Evolutionary conservation across 495 filamentous ascomycete genomes (phyloP).

Genomic region (Aspergillus egyptiacus): DNA sequence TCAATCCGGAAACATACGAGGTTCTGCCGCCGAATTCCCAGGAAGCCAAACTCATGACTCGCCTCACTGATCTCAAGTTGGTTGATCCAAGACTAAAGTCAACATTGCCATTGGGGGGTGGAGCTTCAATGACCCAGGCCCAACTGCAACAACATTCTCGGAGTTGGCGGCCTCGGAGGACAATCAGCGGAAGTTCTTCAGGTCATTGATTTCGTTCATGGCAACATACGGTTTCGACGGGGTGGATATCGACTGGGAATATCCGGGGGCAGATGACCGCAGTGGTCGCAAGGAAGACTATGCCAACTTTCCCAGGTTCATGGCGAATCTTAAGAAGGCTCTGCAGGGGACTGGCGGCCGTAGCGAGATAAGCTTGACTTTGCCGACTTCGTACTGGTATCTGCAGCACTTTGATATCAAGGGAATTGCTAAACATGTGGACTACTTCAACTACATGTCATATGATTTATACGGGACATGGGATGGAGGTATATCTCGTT

Average conservation of each 20-base stretch:
- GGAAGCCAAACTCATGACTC: slow-evolving; percentile 19
- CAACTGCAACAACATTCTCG: slow-evolving; percentile 23
- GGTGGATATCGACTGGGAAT: slow-evolving; percentile 55
- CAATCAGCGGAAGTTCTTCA: slow-evolving; percentile 41
- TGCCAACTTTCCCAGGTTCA: slow-evolving; percentile 35
- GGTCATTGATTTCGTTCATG: slow-evolving; percentile 38
- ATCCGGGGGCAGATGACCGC: slow-evolving; percentile 36
- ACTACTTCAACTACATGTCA: slow-evolving; percentile 46
- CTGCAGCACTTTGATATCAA: slow-evolving; percentile 36
- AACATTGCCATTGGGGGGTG: slow-evolving; percentile 44
- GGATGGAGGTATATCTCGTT: too few species aligned
- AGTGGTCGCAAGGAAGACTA: slow-evolving; percentile 33
- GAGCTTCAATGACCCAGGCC: slow-evolving; percentile 30
- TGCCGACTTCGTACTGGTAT: slow-evolving; percentile 35
- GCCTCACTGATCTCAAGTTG: slow-evolving; percentile 31
- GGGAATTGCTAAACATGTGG: slow-evolving; percentile 32
- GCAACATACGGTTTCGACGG: slow-evolving; percentile 46
- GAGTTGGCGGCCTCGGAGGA: slow-evolving; percentile 23
- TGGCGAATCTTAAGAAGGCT: slow-evolving; percentile 36
- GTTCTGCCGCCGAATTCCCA: slow-evolving; percentile 17
- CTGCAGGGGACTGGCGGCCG: slow-evolving; percentile 25
- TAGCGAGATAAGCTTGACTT: slow-evolving; percentile 33
- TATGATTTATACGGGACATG: slow-evolving; percentile 36
- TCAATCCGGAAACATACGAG: slow-evolving; percentile 33
- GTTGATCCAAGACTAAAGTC: slow-evolving; percentile 24